Conservation (phyloP, 2,329 filamentous ascomycete species). For the Penicillium decumbens region DNA sequence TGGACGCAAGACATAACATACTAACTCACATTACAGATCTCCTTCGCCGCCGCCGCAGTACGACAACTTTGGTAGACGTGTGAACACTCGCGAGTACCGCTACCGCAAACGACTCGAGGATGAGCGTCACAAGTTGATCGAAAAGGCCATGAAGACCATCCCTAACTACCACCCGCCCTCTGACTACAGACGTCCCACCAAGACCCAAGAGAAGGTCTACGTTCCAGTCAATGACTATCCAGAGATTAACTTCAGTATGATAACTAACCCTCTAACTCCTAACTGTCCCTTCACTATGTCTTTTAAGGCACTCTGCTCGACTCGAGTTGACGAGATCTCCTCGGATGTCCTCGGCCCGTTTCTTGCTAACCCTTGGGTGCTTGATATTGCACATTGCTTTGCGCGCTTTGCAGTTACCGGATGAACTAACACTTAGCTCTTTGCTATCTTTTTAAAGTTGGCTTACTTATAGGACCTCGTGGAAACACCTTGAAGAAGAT, state of each 20-base stretch:
- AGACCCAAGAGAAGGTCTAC: conserved; percentile 99
- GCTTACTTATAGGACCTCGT: conserved; percentile 99
- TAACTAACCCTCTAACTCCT: conserved; percentile 97
- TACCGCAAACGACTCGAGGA: conserved; percentile 98
- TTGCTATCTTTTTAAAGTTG: conserved; percentile 76
- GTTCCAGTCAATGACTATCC: conserved; percentile 99
- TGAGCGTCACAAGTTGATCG: conserved; percentile 96
- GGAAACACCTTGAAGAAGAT: conserved; percentile 99
- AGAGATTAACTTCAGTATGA: conserved; percentile 99
- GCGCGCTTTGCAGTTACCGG: conserved; percentile 37
- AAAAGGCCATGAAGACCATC: conserved; percentile 99
- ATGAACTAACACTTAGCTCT: conserved; percentile 84
- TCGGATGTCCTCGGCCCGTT: conserved; percentile 38
- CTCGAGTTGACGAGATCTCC: conserved; percentile 38
- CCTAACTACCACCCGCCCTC: conserved; percentile 98
- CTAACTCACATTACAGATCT: conserved; percentile 57
- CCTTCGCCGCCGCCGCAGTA: conserved; percentile 95
- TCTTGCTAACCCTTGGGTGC: conserved; percentile 41
- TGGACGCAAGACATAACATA: conserved; percentile 9
- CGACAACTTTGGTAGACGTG: conserved; percentile 98
- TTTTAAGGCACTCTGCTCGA: conserved; percentile 42
- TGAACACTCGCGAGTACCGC: conserved; percentile 97
- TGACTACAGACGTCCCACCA: conserved; percentile 97
- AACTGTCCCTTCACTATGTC: conserved; percentile 50
- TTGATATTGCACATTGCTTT: conserved; percentile 32